phyloP scores from a whole-genome alignment of 2,329 filamentous ascomycete genomes.

The Talaromyces sp. region DNA sequence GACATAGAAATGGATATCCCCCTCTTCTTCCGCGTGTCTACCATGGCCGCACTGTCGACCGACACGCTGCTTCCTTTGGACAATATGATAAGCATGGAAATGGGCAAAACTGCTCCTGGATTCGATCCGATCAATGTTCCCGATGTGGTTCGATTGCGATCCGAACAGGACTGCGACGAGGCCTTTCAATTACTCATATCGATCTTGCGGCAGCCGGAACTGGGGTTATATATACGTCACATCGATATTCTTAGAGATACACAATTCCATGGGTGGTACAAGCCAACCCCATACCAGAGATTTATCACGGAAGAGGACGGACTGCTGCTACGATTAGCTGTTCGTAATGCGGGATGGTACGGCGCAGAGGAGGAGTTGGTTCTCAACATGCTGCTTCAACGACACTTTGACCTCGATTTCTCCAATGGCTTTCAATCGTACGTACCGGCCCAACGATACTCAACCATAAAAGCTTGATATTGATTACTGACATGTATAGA shows the following conservation, averaged over 20 bases:
- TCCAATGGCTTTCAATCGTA: conserved; percentile 12
- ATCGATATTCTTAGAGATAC: conserved; percentile 13
- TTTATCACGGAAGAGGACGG: conserved; percentile 9
- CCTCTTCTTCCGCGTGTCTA: conserved; percentile 15
- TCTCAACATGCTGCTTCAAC: conserved; percentile 14
- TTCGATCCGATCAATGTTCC: conserved; percentile 12
- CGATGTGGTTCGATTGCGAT: conserved; percentile 7
- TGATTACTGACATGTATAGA: background rate
- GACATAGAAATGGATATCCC: conserved; percentile 13
- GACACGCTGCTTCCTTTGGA: conserved; percentile 10
- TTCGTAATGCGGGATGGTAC: conserved; percentile 14
- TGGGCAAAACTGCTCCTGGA: background rate
- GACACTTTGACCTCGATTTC: conserved; percentile 12
- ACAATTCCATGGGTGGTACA: conserved; percentile 11
- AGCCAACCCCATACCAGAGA: conserved; percentile 6
- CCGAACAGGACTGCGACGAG: conserved; percentile 13
- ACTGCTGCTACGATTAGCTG: conserved; percentile 5
- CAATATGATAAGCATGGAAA: conserved; percentile 2
- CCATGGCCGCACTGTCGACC: conserved; percentile 12
- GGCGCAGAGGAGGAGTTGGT: conserved; percentile 11
- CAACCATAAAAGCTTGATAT: background rate
- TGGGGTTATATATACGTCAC: conserved; percentile 9
- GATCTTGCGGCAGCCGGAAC: conserved; percentile 11
- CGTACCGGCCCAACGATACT: background rate
- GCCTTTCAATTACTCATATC: conserved; percentile 9